Evolutionary conservation across 169 alveolate genomes (phyloP), one percentile per base, ranked within the genome.

Genomic region (Plasmodium chabaudi): DNA sequence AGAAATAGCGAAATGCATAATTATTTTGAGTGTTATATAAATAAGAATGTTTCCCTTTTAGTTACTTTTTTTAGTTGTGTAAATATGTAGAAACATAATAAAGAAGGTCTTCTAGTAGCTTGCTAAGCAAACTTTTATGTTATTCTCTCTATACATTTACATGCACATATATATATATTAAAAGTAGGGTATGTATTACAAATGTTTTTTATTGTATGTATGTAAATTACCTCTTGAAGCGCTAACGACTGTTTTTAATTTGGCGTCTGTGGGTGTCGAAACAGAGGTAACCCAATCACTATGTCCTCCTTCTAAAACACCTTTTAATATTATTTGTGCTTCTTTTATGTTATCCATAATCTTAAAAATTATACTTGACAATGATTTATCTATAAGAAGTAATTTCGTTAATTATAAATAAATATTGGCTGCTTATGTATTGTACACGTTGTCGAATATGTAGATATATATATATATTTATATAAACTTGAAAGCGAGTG

Each of bases 201-300:
- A 94, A 93, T 93, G 94, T 49, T 25, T 7, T 9, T 60, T 17
- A n/a, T 65, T 9, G 9, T n/a, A 25, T 23, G n/a, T 15, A 25
- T 68, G 3, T 49, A 63, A 13, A 91, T 89, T 67, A 95, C 97
- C 98, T 88, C 99, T 96, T 27, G 98, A 96, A 53, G 98, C 97
- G 64, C 98, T 96, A 47, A 97, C 96, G 87, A 97, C 93, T 57
- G 97, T 94, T 93, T 96, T 96, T 84, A 96, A 69, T 87, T 94
- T 96, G 65, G 92, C 61, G 77, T 95, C 97, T 57, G 94, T 92
- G 72, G 99, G 98, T 84, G 98, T 95, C 42, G 99, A 96, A 61
- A 97, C 97, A 84, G 98, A 96, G 67, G 99, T 97, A 64, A 97
- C 99, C 98, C 98, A 97, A 73, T 95, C 98, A 87, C 96, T 94